Evolutionary conservation across 257 asterid genomes (phyloP).

Genomic region (Capsicum baccatum): DNA sequence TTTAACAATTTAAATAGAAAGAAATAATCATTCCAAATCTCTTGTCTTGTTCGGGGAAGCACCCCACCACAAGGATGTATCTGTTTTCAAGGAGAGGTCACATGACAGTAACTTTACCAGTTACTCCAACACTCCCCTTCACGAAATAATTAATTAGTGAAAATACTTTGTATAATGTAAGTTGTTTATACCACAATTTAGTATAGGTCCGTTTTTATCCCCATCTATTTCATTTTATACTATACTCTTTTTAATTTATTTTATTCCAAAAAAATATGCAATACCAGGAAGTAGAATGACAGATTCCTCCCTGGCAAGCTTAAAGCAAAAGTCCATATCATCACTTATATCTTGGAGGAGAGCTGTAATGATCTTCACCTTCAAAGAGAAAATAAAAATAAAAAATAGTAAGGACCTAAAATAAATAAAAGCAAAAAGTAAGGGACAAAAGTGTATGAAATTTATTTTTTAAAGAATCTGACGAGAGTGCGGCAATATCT

Average conservation of each 20-base stretch:
- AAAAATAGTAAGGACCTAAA: not conserved
- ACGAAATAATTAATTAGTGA: not conserved
- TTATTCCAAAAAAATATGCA: not conserved
- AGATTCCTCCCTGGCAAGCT: slow-evolving; percentile 85
- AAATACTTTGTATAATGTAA: not conserved
- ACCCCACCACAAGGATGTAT: too few species aligned
- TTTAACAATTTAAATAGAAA: too few species aligned
- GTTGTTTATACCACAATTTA: not conserved
- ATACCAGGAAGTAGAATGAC: slow-evolving; percentile 84
- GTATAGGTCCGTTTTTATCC: not conserved
- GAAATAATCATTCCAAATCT: too few species aligned
- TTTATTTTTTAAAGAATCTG: too few species aligned
- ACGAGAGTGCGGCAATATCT: too few species aligned
- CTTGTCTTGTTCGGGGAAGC: too few species aligned
- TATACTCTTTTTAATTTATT: not conserved
- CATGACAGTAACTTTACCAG: too few species aligned
- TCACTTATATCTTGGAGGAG: slow-evolving; percentile 63
- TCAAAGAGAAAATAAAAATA: slow-evolving; percentile 1
- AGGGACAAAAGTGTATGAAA: not conserved
- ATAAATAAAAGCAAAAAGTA: not conserved
- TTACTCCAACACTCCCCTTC: too few species aligned
- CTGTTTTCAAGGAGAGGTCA: too few species aligned
- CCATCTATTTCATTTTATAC: not conserved
- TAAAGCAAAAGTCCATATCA: slow-evolving; percentile 67
- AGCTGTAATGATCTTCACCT: slow-evolving; percentile 66